A percentile compares a stretch with the other conserved stretches of the same genome.
phyloP scores from a whole-genome alignment of 352 stramenopile genomes.

The Blastocystis sp. region DNA sequence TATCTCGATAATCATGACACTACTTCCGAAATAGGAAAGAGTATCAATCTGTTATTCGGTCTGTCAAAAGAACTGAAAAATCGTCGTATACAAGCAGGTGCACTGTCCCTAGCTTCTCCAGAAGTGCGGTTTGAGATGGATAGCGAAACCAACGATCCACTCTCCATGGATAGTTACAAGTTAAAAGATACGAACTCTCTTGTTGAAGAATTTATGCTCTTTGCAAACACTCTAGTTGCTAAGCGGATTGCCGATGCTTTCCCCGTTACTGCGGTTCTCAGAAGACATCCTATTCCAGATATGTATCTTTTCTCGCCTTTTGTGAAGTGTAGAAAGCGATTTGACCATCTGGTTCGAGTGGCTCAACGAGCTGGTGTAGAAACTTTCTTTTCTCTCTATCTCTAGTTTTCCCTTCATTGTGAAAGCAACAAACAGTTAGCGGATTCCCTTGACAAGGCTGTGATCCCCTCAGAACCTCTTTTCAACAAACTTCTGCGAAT shows the following conservation, averaged over 20 bases:
- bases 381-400: conserved; percentile 40
- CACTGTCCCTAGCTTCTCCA: conserved; percentile 90
- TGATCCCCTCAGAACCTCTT: conserved; percentile 77
- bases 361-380: conserved; percentile 76
- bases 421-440: conserved; percentile 75
- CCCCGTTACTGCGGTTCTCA: conserved; percentile 77
- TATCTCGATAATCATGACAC: conserved; percentile 82
- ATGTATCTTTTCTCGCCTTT: conserved; percentile 67
- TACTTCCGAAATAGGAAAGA: conserved; percentile 47
- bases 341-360: conserved; percentile 76
- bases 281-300: conserved; percentile 76
- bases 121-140: conserved; percentile 93
- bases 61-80: conserved; percentile 81
- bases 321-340: conserved; percentile 67
- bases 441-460: conserved; percentile 72
- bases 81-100: conserved; percentile 84
- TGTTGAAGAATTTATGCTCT: conserved; percentile 98
- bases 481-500: conserved; percentile 97
- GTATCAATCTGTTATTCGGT: conserved; percentile 71
- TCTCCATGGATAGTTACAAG: conserved; percentile 93
- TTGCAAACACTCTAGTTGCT: conserved; percentile 95
- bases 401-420: conserved; percentile 70
- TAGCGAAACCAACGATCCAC: conserved; percentile 93
- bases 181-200: conserved; percentile 80
- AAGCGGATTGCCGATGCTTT: conserved; percentile 85